Conservation (phyloP, 163 green algal species). For the Scenedesmus sp. region DNA sequence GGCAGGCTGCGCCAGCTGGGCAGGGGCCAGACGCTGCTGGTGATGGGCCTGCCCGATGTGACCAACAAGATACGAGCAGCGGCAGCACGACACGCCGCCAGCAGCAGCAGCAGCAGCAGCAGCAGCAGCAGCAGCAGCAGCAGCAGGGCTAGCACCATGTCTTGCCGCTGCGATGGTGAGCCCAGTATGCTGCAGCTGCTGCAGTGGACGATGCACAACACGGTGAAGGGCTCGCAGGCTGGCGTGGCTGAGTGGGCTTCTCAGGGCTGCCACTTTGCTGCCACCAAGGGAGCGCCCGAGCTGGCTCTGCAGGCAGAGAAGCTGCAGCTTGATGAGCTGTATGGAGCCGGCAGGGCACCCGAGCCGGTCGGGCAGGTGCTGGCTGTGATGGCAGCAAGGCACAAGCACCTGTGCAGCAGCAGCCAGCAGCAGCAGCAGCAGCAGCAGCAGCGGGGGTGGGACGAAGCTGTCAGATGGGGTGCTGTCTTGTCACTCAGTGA, state of each 20-base stretch:
- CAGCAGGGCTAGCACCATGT: too few relatives aligned
- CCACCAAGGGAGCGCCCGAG: conserved; percentile 42
- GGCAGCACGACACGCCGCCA: neutral
- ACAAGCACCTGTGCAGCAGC: neutral
- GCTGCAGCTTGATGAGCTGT: conserved; percentile 63
- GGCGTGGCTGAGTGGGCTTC: conserved; percentile 60
- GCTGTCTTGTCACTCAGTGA: neutral
- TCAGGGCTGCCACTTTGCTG: conserved; percentile 68
- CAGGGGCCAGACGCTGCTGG: conserved; percentile 65
- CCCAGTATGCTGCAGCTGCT: conserved; percentile 61
- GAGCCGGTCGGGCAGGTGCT: conserved; percentile 17
- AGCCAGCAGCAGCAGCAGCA: conserved; percentile 17
- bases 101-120: neutral
- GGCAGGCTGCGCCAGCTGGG: conserved; percentile 63
- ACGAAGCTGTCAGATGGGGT: neutral
- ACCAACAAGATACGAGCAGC: conserved; percentile 60
- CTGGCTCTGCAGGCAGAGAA: conserved; percentile 61
- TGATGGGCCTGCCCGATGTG: conserved; percentile 65
- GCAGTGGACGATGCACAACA: conserved; percentile 75
- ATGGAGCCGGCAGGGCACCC: conserved; percentile 49
- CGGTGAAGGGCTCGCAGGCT: conserved; percentile 59
- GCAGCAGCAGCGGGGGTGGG: neutral
- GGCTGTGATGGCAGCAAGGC: neutral
- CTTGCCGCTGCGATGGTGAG: neutral
- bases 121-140: neutral